These are phyloP conservation scores for Geranomyces variabilis DNA, from an alignment of 192 early-diverging fungal species.

Conservation along the genomic window DNA sequence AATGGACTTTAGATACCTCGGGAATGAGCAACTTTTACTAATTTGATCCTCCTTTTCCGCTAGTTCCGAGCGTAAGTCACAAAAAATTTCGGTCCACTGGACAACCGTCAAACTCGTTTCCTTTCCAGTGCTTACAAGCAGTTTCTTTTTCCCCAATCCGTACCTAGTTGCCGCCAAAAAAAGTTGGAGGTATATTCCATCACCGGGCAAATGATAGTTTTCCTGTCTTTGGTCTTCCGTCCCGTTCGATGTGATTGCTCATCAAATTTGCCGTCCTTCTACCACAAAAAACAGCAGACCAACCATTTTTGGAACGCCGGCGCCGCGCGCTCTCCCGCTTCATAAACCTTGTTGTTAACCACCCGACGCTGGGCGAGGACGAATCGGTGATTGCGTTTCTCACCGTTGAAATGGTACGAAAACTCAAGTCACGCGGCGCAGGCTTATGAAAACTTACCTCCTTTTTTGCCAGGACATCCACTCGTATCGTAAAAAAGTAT, in stretches of 20 bases:
- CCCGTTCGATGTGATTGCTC: no score
- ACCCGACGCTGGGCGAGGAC: conserved; percentile 72
- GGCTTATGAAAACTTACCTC: background rate
- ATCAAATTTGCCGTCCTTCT: background rate
- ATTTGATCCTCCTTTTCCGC: no score
- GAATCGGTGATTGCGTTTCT: conserved; percentile 66
- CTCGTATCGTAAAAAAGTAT: conserved; percentile 59
- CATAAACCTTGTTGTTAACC: conserved; percentile 73
- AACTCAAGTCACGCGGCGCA: background rate
- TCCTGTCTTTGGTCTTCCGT: no score
- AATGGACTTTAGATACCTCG: background rate
- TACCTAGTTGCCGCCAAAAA: conserved; percentile 84
- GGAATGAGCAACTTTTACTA: no score
- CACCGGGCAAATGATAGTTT: no score
- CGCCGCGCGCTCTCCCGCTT: conserved; percentile 72
- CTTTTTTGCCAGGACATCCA: conserved; percentile 57
- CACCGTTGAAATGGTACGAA: conserved; percentile 63
- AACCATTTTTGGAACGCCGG: conserved; percentile 70
- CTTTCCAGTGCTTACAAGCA: background rate
- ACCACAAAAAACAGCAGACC: conserved; percentile 51
- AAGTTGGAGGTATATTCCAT: conserved; percentile 69
- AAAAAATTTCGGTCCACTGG: no score
- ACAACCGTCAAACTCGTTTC: no score
- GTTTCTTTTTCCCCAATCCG: background rate
- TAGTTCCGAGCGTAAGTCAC: conserved; percentile 38